Percentiles rank a stretch among this genome's conserved stretches.
Conservation (phyloP, 2,329 filamentous ascomycete genomes). For the Metarhizium rileyi region DNA sequence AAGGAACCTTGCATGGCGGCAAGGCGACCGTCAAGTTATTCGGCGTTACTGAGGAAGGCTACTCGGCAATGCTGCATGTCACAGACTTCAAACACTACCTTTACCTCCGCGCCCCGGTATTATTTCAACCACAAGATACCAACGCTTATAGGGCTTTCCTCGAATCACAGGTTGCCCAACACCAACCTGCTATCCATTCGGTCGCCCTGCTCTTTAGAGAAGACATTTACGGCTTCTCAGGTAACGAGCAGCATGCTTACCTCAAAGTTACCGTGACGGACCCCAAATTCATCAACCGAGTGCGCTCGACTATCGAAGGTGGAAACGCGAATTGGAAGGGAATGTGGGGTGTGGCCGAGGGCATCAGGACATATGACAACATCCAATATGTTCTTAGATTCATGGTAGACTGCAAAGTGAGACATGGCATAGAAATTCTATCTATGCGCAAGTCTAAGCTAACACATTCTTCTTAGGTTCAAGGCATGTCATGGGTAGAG, state of each 20-base stretch:
- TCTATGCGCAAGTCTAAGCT: conserved; percentile 6
- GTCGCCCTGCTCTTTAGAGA: conserved; percentile 77
- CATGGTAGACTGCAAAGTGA: conserved; percentile 90
- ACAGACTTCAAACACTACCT: conserved; percentile 95
- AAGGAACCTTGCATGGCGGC: conserved; percentile 71
- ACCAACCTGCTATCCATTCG: conserved; percentile 65
- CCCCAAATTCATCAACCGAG: conserved; percentile 69
- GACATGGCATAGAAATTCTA: conserved; percentile 4
- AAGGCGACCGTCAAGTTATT: conserved; percentile 79
- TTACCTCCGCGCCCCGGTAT: conserved; percentile 78
- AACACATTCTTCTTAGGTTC: conserved; percentile 41
- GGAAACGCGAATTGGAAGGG: conserved; percentile 81
- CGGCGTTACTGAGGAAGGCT: conserved; percentile 72
- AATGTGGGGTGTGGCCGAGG: conserved; percentile 60
- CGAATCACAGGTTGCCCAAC: conserved; percentile 66
- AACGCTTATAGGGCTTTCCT: conserved; percentile 69
- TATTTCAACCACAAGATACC: conserved; percentile 72
- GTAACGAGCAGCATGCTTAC: conserved; percentile 84
- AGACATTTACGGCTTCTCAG: conserved; percentile 89
- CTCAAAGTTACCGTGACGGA: conserved; percentile 90
- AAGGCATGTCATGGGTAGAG: conserved; percentile 97
- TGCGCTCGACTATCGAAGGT: conserved; percentile 66
- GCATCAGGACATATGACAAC: conserved; percentile 86
- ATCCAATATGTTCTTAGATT: conserved; percentile 93
- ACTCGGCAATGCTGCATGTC: conserved; percentile 91